These are phyloP conservation scores for Mycena epipterygia DNA, from an alignment of 768 basidiomycete species.

Conservation along the genomic window DNA sequence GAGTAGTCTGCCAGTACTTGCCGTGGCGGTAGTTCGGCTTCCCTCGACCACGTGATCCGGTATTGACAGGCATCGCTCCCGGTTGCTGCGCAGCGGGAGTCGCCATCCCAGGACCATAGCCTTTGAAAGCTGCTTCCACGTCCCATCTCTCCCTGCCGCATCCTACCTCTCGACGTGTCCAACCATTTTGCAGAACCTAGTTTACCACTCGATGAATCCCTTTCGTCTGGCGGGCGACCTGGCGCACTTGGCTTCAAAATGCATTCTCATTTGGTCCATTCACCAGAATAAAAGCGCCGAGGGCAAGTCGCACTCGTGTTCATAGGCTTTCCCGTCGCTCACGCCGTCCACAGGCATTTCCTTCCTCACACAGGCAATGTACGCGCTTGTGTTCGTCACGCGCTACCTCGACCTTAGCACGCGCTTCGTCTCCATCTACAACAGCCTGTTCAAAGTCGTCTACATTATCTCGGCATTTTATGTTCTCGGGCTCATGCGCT, in stretches of 20 bases:
- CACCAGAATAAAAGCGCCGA: conserved; percentile 33
- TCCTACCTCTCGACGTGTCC: too few relatives aligned
- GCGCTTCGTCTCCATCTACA: conserved; percentile 78
- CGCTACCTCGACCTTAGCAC: conserved; percentile 85
- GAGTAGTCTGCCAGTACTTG: too few relatives aligned
- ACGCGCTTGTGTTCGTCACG: conserved; percentile 78
- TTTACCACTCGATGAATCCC: conserved; percentile 23
- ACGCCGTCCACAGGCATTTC: conserved; percentile 66
- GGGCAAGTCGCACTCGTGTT: conserved; percentile 2
- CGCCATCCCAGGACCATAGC: too few relatives aligned
- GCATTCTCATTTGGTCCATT: conserved; percentile 33
- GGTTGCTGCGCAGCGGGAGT: too few relatives aligned
- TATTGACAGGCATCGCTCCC: too few relatives aligned
- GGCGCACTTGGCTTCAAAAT: conserved; percentile 27
- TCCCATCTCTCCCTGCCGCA: too few relatives aligned
- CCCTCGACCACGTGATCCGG: too few relatives aligned
- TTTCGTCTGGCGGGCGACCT: conserved; percentile 33
- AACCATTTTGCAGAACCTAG: not conserved
- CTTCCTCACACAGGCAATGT: conserved; percentile 85
- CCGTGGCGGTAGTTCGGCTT: too few relatives aligned
- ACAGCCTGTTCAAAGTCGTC: conserved; percentile 84
- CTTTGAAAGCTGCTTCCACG: too few relatives aligned
- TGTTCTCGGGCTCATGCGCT: conserved; percentile 81
- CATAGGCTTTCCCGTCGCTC: not conserved
- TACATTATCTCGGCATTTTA: conserved; percentile 79